A percentile compares a stretch with the other conserved stretches of the same genome.
Evolutionary conservation across 2,329 filamentous ascomycete genomes (phyloP).

Genomic region (Colletotrichum simmondsii): DNA sequence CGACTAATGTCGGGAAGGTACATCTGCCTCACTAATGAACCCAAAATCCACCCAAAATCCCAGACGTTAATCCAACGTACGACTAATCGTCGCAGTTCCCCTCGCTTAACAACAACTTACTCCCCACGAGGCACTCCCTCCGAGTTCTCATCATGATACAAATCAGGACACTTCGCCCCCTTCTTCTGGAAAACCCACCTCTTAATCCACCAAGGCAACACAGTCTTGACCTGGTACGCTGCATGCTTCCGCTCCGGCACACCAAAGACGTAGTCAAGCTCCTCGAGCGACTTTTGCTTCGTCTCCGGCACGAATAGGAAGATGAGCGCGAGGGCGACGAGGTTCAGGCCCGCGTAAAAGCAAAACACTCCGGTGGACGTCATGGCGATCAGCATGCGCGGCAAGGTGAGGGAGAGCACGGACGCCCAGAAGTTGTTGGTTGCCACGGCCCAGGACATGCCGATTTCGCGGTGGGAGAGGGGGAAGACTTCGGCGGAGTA

Average conservation of each 20-base stretch:
- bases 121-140: not conserved
- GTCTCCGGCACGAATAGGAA: slow-evolving; percentile 62
- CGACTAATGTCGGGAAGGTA: too few relatives aligned
- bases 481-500: slow-evolving; percentile 74
- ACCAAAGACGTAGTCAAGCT: slow-evolving; percentile 70
- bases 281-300: slow-evolving; percentile 61
- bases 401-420: slow-evolving; percentile 63
- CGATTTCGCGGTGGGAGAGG: slow-evolving; percentile 71
- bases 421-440: slow-evolving; percentile 67
- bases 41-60: not conserved
- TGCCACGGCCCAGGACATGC: slow-evolving; percentile 72
- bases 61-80: too few relatives aligned
- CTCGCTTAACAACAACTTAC: not conserved
- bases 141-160: slow-evolving; percentile 12
- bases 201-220: slow-evolving; percentile 70
- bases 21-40: not conserved
- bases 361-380: slow-evolving; percentile 50
- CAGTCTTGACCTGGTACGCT: slow-evolving; percentile 66
- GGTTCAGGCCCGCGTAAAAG: slow-evolving; percentile 59
- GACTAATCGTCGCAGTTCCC: too few relatives aligned
- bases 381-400: slow-evolving; percentile 55
- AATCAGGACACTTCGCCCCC: slow-evolving; percentile 42
- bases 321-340: slow-evolving; percentile 57
- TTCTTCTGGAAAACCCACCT: slow-evolving; percentile 65
- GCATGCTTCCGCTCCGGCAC: slow-evolving; percentile 68